Percentiles rank a stretch among this genome's conserved stretches.
Evolutionary conservation across 768 basidiomycete species (phyloP).

Genomic region (Psilocybe subaeruginosa): DNA sequence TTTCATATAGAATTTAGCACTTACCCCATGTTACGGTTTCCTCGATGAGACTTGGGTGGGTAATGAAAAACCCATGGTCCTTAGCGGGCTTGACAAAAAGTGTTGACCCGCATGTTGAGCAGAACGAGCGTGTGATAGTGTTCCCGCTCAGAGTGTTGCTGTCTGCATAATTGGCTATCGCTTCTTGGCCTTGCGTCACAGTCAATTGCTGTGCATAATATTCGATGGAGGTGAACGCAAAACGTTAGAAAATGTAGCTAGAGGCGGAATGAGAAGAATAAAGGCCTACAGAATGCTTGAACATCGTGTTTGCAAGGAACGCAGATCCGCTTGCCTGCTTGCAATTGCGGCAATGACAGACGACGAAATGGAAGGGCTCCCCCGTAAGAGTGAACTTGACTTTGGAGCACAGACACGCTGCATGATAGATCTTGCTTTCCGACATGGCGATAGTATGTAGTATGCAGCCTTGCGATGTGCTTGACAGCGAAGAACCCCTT

Average conservation of each 20-base stretch:
- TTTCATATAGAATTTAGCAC: not conserved
- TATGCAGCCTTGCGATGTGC: not conserved
- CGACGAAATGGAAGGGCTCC: constrained; percentile 31
- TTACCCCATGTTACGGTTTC: not conserved
- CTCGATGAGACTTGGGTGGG: not conserved
- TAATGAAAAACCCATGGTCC: not conserved
- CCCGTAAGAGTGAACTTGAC: constrained; percentile 28
- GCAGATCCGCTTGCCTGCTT: constrained; percentile 33
- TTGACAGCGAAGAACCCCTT: not conserved
- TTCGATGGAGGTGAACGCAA: not conserved
- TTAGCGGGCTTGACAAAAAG: not conserved
- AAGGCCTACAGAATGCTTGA: constrained; percentile 27
- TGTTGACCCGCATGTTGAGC: not conserved
- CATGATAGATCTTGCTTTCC: constrained; percentile 17
- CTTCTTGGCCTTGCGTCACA: constrained; percentile 7
- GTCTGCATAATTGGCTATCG: not conserved
- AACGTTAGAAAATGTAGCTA: too few species aligned
- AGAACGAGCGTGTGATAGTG: not conserved
- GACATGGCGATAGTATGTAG: not conserved
- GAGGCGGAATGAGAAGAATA: too few species aligned
- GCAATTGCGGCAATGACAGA: constrained; percentile 39
- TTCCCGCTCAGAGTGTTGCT: not conserved
- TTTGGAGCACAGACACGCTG: constrained; percentile 31
- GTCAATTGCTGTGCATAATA: not conserved
- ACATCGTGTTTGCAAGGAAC: constrained; percentile 35